A percentile compares a stretch with the other conserved stretches of the same genome.
phyloP scores from a whole-genome alignment of 2,329 filamentous ascomycete genomes.

The Aspergillus carbonarius region DNA sequence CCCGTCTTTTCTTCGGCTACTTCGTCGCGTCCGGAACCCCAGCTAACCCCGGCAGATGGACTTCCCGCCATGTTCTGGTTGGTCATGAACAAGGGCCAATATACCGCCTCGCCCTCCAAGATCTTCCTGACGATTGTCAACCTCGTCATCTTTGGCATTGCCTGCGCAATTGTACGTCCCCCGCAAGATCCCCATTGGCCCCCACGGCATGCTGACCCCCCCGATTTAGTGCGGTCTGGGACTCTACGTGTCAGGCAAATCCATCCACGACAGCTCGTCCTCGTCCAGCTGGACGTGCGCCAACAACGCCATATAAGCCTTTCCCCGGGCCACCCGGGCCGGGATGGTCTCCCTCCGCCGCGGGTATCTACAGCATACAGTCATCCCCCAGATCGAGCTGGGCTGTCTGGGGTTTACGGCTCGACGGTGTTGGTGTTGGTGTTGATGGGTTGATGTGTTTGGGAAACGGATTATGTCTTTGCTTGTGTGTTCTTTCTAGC shows the following conservation, averaged over 20 bases:
- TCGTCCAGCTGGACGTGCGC: constrained; percentile 41
- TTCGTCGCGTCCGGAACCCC: background rate
- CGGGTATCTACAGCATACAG: background rate
- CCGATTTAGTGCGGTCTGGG: constrained; percentile 38
- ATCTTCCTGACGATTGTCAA: constrained; percentile 49
- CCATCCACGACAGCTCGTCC: constrained; percentile 36
- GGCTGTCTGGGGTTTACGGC: background rate
- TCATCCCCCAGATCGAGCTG: background rate
- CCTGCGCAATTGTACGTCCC: constrained; percentile 28
- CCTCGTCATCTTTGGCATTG: constrained; percentile 37
- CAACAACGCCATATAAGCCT: constrained; percentile 30
- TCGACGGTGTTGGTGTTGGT: background rate
- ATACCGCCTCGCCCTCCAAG: constrained; percentile 43
- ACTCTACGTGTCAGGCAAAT: constrained; percentile 41
- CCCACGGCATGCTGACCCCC: no score
- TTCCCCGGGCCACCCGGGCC: background rate
- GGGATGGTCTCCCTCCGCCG: background rate
- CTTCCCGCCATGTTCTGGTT: constrained; percentile 50
- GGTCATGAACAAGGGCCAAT: constrained; percentile 47
- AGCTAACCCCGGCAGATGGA: constrained; percentile 27
- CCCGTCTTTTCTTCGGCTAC: background rate
- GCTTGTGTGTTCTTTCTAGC: background rate
- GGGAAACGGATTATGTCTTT: background rate
- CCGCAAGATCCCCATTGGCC: background rate
- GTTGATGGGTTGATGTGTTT: background rate